Base-by-base conservation (phyloP, 352 stramenopile genomes). In the Thalassiosira mediterranea region DNA sequence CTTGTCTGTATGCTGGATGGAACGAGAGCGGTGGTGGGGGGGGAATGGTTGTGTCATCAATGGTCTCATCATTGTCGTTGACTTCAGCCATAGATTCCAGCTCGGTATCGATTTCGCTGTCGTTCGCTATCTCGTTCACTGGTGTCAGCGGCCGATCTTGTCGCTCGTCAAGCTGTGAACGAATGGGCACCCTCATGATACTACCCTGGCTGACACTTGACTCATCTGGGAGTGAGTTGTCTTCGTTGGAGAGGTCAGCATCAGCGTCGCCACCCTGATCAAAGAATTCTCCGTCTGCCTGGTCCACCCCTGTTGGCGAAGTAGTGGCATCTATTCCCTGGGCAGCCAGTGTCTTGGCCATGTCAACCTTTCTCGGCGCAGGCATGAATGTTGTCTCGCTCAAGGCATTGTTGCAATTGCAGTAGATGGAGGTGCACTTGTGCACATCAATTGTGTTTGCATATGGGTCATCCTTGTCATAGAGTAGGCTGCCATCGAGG, bases 381-480 rank as follows among this genome's bases (percentile, higher is more conserved):
- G 71, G 71, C 47, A 69, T 58, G 28, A 79, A 79, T 25, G 53
- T 72, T 1, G 63, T 66, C 15, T 54, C 49, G 17, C 25, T 54
- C 13, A 58, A 48, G 17, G 25, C 54, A 3, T 62, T 67, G 38
- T 79, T 79, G 53, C 71, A 79, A 58, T 64, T 70, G 29, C 71
- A 79, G 40, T 73, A 69, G 17, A 73, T 79, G 3, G 61, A 74
- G 1, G 71, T 70, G 29, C 71, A 79, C 49, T 73, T 72, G 28
- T 79, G 71, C 15, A 79, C 71, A 79, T 79, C 71, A 65, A 72
- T 68, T n/a, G 71, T 74, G 29, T 42, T 79, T n/a, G 71, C 54
- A 56, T 72, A 79, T 13, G 61, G 71, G 65, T 79, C 60, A 7
- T 62, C 25, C 26, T 21, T 31, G 26, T 70, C 44, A 23, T 17